Conservation (phyloP, 2,329 filamentous ascomycete species). For the Penicillium occitanis region DNA sequence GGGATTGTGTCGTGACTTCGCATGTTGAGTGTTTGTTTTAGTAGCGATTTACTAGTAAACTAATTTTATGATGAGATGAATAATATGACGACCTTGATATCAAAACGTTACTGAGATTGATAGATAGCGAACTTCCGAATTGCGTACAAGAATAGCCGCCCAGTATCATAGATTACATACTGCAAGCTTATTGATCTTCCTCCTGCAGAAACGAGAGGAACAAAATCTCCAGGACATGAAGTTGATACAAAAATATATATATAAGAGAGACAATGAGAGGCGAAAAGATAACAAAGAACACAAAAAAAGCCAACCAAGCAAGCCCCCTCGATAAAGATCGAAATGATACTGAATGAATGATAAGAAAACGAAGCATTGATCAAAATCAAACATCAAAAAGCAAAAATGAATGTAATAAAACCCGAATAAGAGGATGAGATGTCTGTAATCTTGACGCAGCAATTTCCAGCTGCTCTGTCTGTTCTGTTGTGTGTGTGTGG, state of each 20-base stretch:
- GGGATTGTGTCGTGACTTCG: slow-evolving; percentile 39
- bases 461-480: background rate
- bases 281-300: background rate
- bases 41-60: too few relatives aligned
- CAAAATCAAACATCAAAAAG: background rate
- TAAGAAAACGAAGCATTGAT: background rate
- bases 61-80: background rate
- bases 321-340: background rate
- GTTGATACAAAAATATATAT: background rate
- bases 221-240: background rate
- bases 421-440: background rate
- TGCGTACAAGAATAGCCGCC: slow-evolving; percentile 2
- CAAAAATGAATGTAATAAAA: background rate
- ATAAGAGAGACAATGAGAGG: background rate
- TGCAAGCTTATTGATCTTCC: background rate
- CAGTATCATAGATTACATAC: slow-evolving; percentile 12
- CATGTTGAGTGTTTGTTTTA: background rate
- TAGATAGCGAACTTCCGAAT: background rate
- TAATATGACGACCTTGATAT: background rate
- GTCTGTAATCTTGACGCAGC: slow-evolving; percentile 6
- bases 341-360: background rate
- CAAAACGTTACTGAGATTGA: background rate
- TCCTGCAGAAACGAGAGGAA: background rate
- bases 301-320: slow-evolving; percentile 1
- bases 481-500: background rate